phyloP scores from a whole-genome alignment of 345 rosid genomes.

The Arabis alpina region DNA sequence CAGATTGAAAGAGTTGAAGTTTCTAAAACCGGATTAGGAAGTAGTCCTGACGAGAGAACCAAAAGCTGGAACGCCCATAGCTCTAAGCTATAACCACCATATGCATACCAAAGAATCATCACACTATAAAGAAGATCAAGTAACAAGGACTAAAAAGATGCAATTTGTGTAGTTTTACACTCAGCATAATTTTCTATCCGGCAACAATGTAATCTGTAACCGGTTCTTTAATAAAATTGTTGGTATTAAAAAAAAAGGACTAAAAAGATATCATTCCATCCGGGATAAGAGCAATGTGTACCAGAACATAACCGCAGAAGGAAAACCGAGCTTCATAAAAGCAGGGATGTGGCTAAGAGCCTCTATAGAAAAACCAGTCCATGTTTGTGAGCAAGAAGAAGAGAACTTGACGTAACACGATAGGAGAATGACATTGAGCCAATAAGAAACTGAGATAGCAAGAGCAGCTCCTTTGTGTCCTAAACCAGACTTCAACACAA shows the following conservation, averaged over 20 bases:
- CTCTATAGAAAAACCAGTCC: slow-evolving; percentile 42
- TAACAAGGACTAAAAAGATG: too few species aligned
- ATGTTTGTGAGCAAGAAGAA: slow-evolving; percentile 30
- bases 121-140: too few species aligned
- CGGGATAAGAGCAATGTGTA: too few species aligned
- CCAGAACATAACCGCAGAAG: slow-evolving; percentile 44
- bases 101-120: too few species aligned
- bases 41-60: slow-evolving; percentile 75
- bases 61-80: slow-evolving; percentile 80
- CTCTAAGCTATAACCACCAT: slow-evolving; percentile 42
- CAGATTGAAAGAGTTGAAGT: slow-evolving; percentile 69
- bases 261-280: too few species aligned
- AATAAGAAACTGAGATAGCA: slow-evolving; percentile 47
- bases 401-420: slow-evolving; percentile 42
- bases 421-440: slow-evolving; percentile 39
- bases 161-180: too few species aligned
- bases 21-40: slow-evolving; percentile 64
- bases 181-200: too few species aligned
- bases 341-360: slow-evolving; percentile 1
- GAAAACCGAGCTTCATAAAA: neutral
- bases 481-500: slow-evolving; percentile 46
- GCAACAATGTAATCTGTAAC: too few species aligned
- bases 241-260: too few species aligned
- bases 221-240: too few species aligned
- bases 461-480: slow-evolving; percentile 56